These are phyloP conservation scores for Yamadazyma triangularis DNA, from an alignment of 1,139 yeast species.

Conservation along the genomic window DNA sequence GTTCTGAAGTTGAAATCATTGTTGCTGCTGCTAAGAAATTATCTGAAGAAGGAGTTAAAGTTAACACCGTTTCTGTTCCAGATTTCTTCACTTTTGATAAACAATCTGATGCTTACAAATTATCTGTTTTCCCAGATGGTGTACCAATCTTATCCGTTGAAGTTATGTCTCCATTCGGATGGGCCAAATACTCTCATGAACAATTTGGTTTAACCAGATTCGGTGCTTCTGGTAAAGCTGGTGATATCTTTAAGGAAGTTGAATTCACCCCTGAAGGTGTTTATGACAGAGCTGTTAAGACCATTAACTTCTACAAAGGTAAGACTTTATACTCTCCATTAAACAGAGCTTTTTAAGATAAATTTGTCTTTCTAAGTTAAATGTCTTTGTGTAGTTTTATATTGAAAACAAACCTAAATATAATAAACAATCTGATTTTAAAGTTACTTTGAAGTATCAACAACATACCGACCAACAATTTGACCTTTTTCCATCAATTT, in stretches of 20 bases:
- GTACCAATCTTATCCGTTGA: conserved; percentile 92
- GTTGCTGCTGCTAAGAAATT: conserved; percentile 76
- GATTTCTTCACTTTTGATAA: conserved; percentile 87
- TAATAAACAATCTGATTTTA: no score
- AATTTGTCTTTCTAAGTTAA: no score
- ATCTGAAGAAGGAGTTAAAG: conserved; percentile 47
- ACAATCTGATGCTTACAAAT: conserved; percentile 75
- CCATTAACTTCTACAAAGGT: conserved; percentile 82
- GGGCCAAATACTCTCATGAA: conserved; percentile 96
- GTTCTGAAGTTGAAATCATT: conserved; percentile 89
- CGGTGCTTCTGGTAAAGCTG: conserved; percentile 96
- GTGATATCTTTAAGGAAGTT: conserved; percentile 75
- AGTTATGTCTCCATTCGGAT: conserved; percentile 87
- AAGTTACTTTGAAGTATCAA: conserved; percentile 56
- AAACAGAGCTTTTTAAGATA: conserved; percentile 58
- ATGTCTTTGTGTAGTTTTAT: no score
- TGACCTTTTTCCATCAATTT: conserved; percentile 67
- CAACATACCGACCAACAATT: conserved; percentile 73
- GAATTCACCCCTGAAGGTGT: conserved; percentile 94
- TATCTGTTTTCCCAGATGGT: conserved; percentile 90
- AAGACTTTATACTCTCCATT: conserved; percentile 69
- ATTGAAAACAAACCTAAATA: neutral
- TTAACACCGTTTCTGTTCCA: conserved; percentile 86
- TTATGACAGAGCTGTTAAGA: conserved; percentile 79
- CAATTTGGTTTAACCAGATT: conserved; percentile 94